A percentile compares a stretch with the other conserved stretches of the same genome.
These are phyloP conservation scores for Arthromyces matolae DNA, from an alignment of 768 basidiomycete species.

Conservation along the genomic window DNA sequence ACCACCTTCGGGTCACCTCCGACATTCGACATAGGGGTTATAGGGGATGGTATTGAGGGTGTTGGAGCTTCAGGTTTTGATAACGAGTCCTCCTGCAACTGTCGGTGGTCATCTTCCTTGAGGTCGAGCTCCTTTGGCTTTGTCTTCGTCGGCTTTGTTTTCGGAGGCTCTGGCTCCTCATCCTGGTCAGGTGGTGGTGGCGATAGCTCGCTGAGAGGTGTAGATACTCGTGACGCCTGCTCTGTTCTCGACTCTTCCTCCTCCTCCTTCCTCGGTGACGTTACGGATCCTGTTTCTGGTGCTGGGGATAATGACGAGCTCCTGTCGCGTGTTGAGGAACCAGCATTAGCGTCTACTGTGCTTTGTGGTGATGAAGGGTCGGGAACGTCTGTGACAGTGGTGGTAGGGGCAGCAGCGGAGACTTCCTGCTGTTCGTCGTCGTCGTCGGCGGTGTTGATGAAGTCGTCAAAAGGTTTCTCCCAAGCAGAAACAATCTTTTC, in stretches of 20 bases:
- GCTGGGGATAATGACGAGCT: conserved; percentile 58
- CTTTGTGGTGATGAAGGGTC: conserved; percentile 20
- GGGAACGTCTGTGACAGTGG: conserved; percentile 22
- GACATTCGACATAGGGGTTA: conserved; percentile 16
- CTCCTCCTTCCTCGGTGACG: conserved; percentile 26
- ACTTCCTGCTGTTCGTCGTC: background rate
- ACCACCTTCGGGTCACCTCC: conserved; percentile 45
- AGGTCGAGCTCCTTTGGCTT: background rate
- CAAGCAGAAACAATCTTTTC: conserved; percentile 17
- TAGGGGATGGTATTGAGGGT: conserved; percentile 10
- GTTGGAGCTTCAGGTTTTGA: conserved; percentile 7
- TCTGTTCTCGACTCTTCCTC: conserved; percentile 20
- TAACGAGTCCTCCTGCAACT: background rate
- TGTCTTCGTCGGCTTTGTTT: conserved; percentile 14
- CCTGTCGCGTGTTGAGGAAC: conserved; percentile 36
- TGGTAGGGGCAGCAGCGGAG: conserved; percentile 17
- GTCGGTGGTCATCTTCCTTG: background rate
- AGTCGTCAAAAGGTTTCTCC: conserved; percentile 14
- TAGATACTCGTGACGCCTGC: conserved; percentile 52
- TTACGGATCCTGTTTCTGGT: conserved; percentile 40
- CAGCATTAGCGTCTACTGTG: conserved; percentile 23
- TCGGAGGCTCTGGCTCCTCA: conserved; percentile 19
- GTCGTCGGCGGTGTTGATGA: conserved; percentile 2
- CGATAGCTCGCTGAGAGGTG: conserved; percentile 75
- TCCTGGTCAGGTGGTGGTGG: conserved; percentile 46